phyloP scores from a whole-genome alignment of 1,284 basidiomycete species.

The Laetiporus sulphureus region DNA sequence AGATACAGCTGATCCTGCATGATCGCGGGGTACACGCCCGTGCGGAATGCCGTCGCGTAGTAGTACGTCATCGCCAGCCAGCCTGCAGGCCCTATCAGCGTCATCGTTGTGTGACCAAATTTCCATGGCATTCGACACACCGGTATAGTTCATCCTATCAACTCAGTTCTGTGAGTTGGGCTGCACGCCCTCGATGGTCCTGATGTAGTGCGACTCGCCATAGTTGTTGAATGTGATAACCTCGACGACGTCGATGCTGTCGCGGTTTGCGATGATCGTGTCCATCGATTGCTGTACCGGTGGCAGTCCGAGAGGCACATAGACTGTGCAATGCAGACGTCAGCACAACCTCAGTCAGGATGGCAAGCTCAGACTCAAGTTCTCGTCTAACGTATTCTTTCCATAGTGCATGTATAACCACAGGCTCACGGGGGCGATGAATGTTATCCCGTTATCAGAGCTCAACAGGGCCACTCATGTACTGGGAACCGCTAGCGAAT shows the following conservation, averaged over 20 bases:
- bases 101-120: background rate
- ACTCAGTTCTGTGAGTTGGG: conserved; percentile 37
- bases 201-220: conserved; percentile 36
- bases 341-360: background rate
- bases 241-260: conserved; percentile 43
- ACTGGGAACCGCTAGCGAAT: conserved; percentile 42
- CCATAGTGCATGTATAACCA: conserved; percentile 78
- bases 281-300: conserved; percentile 73
- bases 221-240: conserved; percentile 35
- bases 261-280: conserved; percentile 52
- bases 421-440: conserved; percentile 32
- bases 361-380: conserved; percentile 39
- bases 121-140: conserved; percentile 25
- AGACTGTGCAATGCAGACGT: conserved; percentile 38
- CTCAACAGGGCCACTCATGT: conserved; percentile 19
- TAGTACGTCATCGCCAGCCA: conserved; percentile 65
- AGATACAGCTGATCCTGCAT: conserved; percentile 61
- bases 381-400: conserved; percentile 68
- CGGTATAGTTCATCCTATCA: conserved; percentile 31
- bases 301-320: conserved; percentile 52
- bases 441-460: conserved; percentile 19
- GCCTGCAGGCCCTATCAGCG: conserved; percentile 25
- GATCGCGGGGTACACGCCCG: conserved; percentile 58
- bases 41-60: conserved; percentile 74
- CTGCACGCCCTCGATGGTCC: conserved; percentile 60